Evolutionary conservation across 495 filamentous ascomycete genomes (phyloP), one percentile per base, ranked within the genome.

Genomic region (Penicillium cataractarum): DNA sequence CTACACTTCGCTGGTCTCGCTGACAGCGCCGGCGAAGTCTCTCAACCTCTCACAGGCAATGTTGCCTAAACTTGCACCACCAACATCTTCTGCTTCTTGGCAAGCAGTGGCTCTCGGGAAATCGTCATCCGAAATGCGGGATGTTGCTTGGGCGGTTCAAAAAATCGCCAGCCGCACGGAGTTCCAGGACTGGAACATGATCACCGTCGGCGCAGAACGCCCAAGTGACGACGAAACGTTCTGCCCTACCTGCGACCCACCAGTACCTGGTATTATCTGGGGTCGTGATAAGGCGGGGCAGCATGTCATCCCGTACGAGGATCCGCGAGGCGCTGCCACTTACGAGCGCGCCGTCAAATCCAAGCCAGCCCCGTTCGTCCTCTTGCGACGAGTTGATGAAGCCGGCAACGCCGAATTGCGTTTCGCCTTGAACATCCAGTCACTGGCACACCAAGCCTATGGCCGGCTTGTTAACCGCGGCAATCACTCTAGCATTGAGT

Each of bases 391-490:
- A 12, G 66, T 80, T 6, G 67, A 74, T 49, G 61, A 70, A 10
- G 51, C 67, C 21, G 67, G 59, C 13, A 40, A 71, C 31, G 69
- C 71, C 3, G 60, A 73, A 32, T 44, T 86, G 22, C 74, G 72
- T 15, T 74, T 90, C 42, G 80, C 80, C 0, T 60, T 88, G 1
- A 87, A 89, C 60, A 57, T 88, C 15, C 71, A 79, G 15, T 79
- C 83, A 0, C 70, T 90, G 15, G 73, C 83, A 0, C 89, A 91
- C 65, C 74, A 80, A 39, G 87, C 86, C 24, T 67, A 73, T 31
- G 72, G 75, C 1, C 74, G 73, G 27, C 70, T 87, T 56, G 24
- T 60, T 26, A 46, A 55, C 7, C 44, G 60, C 6, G 27, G 35
- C n/a, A 49, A 51, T 13, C 42, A 60, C 8, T 27, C 37, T 19